Percentiles rank a stretch among this genome's conserved stretches.
Evolutionary conservation across 768 basidiomycete genomes (phyloP).

Genomic region (Exidia glandulosa): DNA sequence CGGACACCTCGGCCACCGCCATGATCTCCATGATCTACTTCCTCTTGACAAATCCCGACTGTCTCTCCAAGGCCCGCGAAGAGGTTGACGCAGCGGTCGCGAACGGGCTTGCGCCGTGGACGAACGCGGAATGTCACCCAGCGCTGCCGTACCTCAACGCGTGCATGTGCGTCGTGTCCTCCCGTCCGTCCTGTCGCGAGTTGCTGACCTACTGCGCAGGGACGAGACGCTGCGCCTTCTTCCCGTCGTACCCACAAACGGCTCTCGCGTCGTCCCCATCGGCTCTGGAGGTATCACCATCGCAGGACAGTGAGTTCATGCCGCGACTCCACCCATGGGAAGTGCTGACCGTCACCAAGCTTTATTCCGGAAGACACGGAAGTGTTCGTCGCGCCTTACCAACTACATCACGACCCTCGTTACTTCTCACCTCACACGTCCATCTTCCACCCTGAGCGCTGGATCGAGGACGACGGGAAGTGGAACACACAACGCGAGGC

Average conservation of each 20-base stretch:
- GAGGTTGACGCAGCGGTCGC: constrained; percentile 7
- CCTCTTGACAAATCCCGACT: constrained; percentile 3
- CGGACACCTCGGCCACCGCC: constrained; percentile 19
- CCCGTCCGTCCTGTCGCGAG: neutral
- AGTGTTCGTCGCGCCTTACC: constrained; percentile 31
- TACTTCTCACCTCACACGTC: constrained; percentile 37
- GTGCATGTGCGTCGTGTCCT: neutral
- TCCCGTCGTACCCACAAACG: constrained; percentile 38
- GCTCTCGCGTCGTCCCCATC: constrained; percentile 28
- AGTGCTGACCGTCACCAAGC: constrained; percentile 20
- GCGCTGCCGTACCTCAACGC: constrained; percentile 2
- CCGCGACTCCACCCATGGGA: neutral
- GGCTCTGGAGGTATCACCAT: constrained; percentile 27
- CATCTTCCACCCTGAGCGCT: constrained; percentile 22
- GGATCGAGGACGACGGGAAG: neutral
- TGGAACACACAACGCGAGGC: constrained; percentile 21
- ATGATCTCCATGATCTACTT: constrained; percentile 15
- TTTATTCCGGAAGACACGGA: constrained; percentile 35
- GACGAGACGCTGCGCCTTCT: constrained; percentile 42
- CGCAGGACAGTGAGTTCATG: constrained; percentile 28
- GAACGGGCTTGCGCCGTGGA: neutral
- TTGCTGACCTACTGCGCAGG: constrained; percentile 14
- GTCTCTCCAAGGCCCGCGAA: constrained; percentile 1
- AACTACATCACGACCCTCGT: constrained; percentile 34
- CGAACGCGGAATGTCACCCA: neutral